A percentile compares a stretch with the other conserved stretches of the same genome.
Conservation (phyloP, 805 yeast genomes). For the Kuraishia molischiana region DNA sequence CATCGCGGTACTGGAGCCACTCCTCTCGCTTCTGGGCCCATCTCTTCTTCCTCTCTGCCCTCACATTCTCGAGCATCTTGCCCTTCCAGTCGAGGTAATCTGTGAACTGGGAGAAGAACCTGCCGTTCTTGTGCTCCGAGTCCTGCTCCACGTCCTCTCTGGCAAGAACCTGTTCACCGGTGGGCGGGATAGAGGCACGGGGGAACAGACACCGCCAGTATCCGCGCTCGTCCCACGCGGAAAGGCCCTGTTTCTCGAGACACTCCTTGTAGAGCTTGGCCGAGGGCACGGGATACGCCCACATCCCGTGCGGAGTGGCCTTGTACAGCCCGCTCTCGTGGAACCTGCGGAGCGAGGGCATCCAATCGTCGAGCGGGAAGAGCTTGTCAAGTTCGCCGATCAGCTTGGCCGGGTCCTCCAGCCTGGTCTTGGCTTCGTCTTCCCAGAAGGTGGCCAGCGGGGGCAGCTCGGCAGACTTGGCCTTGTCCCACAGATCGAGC, state of each 20-base stretch:
- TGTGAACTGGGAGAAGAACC: conserved; percentile 55
- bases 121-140: conserved; percentile 35
- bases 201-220: conserved; percentile 91
- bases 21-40: conserved; percentile 6
- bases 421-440: neutral
- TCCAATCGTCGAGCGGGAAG: neutral
- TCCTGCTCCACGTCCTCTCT: conserved; percentile 48
- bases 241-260: conserved; percentile 50
- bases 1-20: conserved; percentile 12
- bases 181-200: conserved; percentile 27
- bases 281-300: conserved; percentile 51
- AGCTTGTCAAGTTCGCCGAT: neutral
- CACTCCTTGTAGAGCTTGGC: conserved; percentile 54
- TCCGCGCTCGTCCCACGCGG: conserved; percentile 77
- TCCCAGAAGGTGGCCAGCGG: neutral
- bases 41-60: conserved; percentile 21
- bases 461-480: neutral
- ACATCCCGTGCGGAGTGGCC: conserved; percentile 22
- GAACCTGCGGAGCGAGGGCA: neutral
- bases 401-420: neutral
- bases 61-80: conserved; percentile 38
- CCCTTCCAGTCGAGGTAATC: conserved; percentile 60
- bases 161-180: conserved; percentile 27
- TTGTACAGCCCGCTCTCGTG: neutral
- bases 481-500: conserved; percentile 1